These are phyloP conservation scores for Jackrogersella multiformis DNA, from an alignment of 495 filamentous ascomycete species.

Conservation along the genomic window DNA sequence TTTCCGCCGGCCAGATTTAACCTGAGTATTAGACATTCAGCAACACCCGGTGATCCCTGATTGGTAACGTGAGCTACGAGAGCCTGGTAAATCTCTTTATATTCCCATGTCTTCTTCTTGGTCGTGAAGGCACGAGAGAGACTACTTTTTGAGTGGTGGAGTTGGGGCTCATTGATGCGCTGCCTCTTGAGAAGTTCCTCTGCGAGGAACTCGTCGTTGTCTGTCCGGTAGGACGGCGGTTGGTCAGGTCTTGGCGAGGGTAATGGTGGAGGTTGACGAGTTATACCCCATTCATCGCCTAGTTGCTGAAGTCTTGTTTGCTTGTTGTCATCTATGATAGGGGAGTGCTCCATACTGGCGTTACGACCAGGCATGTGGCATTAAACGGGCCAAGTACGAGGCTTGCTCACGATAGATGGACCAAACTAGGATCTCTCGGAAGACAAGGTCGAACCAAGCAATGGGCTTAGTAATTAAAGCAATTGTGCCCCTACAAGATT, in stretches of 20 bases:
- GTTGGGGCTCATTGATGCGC: conserved; percentile 42
- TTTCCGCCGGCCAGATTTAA: conserved; percentile 54
- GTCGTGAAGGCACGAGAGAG: conserved; percentile 57
- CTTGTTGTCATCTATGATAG: conserved; percentile 41
- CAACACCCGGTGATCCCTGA: conserved; percentile 55
- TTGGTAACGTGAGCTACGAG: conserved; percentile 54
- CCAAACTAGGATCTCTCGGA: background rate
- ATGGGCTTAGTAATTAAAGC: conserved; percentile 20
- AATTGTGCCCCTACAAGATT: conserved; percentile 2
- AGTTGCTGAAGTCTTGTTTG: conserved; percentile 50
- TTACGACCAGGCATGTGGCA: conserved; percentile 25
- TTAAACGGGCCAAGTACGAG: conserved; percentile 7
- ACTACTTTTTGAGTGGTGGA: conserved; percentile 47
- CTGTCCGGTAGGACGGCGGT: conserved; percentile 45
- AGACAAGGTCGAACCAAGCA: background rate
- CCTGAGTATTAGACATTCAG: conserved; percentile 58
- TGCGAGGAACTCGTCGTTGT: conserved; percentile 53
- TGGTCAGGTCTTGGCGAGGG: conserved; percentile 38
- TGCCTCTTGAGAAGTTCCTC: conserved; percentile 58
- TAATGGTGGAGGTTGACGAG: conserved; percentile 31
- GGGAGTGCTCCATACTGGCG: conserved; percentile 32
- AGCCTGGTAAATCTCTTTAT: conserved; percentile 57
- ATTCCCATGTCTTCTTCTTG: conserved; percentile 57
- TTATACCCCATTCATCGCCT: conserved; percentile 50
- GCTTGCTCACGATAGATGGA: background rate